Evolutionary conservation across 768 basidiomycete species (phyloP).

Genomic region (Suillus variegatus): DNA sequence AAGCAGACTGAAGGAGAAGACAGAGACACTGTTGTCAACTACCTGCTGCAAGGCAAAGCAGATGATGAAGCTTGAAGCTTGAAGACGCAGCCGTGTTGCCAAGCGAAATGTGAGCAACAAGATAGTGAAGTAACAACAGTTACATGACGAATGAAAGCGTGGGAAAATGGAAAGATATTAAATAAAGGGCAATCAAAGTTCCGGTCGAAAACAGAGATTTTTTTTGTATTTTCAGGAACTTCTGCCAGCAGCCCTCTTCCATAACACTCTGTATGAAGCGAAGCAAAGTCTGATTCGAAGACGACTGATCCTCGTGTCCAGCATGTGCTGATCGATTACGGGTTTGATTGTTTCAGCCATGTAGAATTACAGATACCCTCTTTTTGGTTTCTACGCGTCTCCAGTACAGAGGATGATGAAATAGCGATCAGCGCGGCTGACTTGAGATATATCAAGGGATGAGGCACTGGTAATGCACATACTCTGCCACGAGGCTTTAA

Average conservation of each 20-base stretch:
- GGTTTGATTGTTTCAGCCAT: not conserved
- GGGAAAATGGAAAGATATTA: no score
- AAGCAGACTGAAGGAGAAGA: no score
- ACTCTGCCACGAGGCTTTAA: not conserved
- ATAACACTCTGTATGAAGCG: not conserved
- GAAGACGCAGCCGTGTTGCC: no score
- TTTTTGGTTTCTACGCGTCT: not conserved
- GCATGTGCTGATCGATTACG: not conserved
- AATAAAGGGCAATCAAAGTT: no score
- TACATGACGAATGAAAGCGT: no score
- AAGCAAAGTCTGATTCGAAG: not conserved
- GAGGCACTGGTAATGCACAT: not conserved
- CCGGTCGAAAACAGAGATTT: no score
- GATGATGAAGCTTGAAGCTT: no score
- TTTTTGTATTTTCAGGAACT: not conserved
- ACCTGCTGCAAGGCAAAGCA: no score
- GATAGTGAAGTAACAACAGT: no score
- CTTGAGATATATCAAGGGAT: not conserved
- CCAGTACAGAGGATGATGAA: not conserved
- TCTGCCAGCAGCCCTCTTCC: not conserved
- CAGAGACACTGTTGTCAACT: no score
- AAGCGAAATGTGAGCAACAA: no score
- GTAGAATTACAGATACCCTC: constrained; percentile 4
- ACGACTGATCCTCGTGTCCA: not conserved
- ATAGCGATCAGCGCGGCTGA: not conserved